These are phyloP conservation scores for Sporormia fimetaria DNA, from an alignment of 495 filamentous ascomycete genomes.

Conservation along the genomic window DNA sequence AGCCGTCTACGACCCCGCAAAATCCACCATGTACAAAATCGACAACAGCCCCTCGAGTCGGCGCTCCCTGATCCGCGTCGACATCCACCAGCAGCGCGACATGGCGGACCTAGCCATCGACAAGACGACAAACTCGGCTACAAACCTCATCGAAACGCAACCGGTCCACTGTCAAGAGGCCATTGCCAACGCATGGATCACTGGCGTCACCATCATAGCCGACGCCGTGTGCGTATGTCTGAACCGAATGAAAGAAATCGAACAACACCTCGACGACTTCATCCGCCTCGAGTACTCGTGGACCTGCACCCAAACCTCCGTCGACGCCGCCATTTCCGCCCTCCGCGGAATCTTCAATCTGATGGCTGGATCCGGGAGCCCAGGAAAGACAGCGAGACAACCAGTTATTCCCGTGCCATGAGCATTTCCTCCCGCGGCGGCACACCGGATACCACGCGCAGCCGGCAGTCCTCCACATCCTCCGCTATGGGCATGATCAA, in stretches of 20 bases:
- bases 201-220: conserved; percentile 30
- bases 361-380: conserved; percentile 20
- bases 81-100: conserved; percentile 30
- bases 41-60: conserved; percentile 12
- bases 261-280: conserved; percentile 29
- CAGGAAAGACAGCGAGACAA: background rate
- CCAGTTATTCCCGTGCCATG: background rate
- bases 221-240: conserved; percentile 30
- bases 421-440: conserved; percentile 3
- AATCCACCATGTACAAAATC: conserved; percentile 23
- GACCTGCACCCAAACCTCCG: conserved; percentile 26
- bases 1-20: conserved; percentile 30
- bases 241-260: conserved; percentile 27
- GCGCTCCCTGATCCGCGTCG: conserved; percentile 22
- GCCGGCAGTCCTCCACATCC: conserved; percentile 11
- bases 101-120: conserved; percentile 32
- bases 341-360: conserved; percentile 31
- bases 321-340: conserved; percentile 27
- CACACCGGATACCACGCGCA: background rate
- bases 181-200: conserved; percentile 31
- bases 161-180: conserved; percentile 24
- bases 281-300: conserved; percentile 30
- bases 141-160: conserved; percentile 28
- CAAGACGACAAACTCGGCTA: conserved; percentile 30
- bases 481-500: conserved; percentile 16